phyloP scores from a whole-genome alignment of 495 filamentous ascomycete species.

The Xylaria telfairii region DNA sequence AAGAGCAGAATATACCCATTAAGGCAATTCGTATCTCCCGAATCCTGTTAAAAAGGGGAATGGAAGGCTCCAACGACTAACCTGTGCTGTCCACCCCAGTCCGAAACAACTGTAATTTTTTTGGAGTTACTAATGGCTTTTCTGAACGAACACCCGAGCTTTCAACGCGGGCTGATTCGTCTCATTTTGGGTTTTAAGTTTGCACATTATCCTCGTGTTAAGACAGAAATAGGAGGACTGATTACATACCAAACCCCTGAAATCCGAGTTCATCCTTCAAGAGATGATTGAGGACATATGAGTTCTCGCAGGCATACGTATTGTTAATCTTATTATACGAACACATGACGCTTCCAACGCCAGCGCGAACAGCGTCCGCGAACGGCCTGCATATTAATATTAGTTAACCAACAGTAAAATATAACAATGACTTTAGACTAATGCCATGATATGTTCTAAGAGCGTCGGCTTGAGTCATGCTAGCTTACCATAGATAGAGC shows the following conservation, averaged over 20 bases:
- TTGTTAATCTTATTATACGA: slow-evolving; percentile 64
- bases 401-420: not conserved
- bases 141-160: not conserved
- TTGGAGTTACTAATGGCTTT: not conserved
- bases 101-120: slow-evolving; percentile 66
- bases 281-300: slow-evolving; percentile 54
- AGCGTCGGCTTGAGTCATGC: not conserved
- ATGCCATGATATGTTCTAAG: not conserved
- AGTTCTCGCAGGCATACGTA: slow-evolving; percentile 51
- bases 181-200: not conserved
- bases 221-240: not conserved
- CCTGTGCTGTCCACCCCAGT: slow-evolving; percentile 91
- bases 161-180: no score
- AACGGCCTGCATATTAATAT: slow-evolving; percentile 63
- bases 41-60: no score
- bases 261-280: slow-evolving; percentile 62
- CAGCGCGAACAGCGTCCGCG: slow-evolving; percentile 65
- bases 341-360: slow-evolving; percentile 67
- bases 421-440: not conserved
- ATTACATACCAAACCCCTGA: slow-evolving; percentile 64
- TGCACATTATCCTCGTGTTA: not conserved
- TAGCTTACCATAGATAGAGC: slow-evolving; percentile 65
- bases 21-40: no score
- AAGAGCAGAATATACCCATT: no score
- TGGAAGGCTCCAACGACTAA: no score